Conservation (phyloP, 2,329 filamentous ascomycete species). For the Trichoderma hamatum region DNA sequence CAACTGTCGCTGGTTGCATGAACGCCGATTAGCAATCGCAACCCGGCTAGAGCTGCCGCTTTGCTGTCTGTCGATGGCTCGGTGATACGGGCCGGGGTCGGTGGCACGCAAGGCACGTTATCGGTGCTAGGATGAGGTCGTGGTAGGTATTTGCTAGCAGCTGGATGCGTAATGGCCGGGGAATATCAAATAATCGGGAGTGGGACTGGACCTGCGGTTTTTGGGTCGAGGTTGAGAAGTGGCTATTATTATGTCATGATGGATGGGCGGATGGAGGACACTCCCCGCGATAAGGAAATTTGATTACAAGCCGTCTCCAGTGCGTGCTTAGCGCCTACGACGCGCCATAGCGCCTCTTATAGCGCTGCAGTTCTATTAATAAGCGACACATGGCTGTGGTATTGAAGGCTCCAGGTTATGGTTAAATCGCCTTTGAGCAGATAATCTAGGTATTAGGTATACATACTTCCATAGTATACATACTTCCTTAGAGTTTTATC, state of each 20-base stretch:
- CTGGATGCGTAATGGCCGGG: constrained; percentile 6
- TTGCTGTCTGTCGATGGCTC: background rate
- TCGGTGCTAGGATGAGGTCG: background rate
- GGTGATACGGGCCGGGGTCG: constrained; percentile 6
- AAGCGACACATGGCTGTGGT: background rate
- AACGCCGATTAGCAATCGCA: constrained; percentile 26
- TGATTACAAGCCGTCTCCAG: constrained; percentile 28
- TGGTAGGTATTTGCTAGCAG: background rate
- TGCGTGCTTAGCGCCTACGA: constrained; percentile 8
- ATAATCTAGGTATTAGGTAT: no score
- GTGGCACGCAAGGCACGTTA: constrained; percentile 6
- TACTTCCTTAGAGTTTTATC: no score
- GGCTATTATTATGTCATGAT: constrained; percentile 32
- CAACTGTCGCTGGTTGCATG: constrained; percentile 42
- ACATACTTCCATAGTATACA: no score
- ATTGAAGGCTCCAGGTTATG: background rate
- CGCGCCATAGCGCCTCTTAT: constrained; percentile 3
- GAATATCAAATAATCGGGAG: constrained; percentile 12
- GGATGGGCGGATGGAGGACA: constrained; percentile 18
- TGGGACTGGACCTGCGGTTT: constrained; percentile 14
- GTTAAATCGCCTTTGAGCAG: background rate
- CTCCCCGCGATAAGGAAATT: constrained; percentile 34
- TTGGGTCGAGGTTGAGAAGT: constrained; percentile 12
- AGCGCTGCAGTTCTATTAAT: background rate
- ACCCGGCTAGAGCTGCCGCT: constrained; percentile 12